Conservation (phyloP, 2,329 filamentous ascomycete genomes). For the Aspergillaceae sp. region DNA sequence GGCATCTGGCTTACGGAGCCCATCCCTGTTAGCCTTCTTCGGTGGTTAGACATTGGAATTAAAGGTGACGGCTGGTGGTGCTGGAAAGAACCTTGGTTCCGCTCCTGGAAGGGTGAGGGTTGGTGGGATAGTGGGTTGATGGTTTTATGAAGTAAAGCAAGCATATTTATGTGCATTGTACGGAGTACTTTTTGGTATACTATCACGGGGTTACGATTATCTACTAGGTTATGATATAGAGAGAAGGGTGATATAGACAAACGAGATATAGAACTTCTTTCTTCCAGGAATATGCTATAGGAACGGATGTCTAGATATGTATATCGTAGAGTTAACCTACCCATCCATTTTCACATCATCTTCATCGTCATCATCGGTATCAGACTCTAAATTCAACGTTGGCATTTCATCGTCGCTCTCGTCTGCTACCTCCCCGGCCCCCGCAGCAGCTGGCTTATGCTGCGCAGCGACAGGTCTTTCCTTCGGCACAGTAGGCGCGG, state of each 20-base stretch:
- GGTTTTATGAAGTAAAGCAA: constrained; percentile 15
- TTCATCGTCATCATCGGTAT: constrained; percentile 39
- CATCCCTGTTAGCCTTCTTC: constrained; percentile 63
- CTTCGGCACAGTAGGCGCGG: constrained; percentile 1
- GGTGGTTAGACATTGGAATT: constrained; percentile 56
- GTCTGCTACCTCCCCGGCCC: constrained; percentile 18
- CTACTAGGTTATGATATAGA: no score
- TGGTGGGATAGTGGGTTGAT: constrained; percentile 56
- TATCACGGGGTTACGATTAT: no score
- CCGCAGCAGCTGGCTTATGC: constrained; percentile 4
- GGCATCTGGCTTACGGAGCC: constrained; percentile 78
- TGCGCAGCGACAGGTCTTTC: background rate
- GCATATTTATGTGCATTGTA: background rate
- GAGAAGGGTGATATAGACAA: background rate
- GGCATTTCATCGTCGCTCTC: constrained; percentile 44
- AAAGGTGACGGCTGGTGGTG: constrained; percentile 58
- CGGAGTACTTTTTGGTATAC: no score
- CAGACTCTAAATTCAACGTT: constrained; percentile 39
- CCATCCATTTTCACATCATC: constrained; percentile 22
- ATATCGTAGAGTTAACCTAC: constrained; percentile 3
- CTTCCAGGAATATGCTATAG: background rate
- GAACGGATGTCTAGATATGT: no score
- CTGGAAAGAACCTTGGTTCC: constrained; percentile 50
- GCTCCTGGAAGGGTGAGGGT: constrained; percentile 50
- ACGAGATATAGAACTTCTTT: background rate